A percentile compares a stretch with the other conserved stretches of the same genome.
Evolutionary conservation across 2,329 filamentous ascomycete species (phyloP).

Genomic region (Magnaporthiopsis rhizophila): DNA sequence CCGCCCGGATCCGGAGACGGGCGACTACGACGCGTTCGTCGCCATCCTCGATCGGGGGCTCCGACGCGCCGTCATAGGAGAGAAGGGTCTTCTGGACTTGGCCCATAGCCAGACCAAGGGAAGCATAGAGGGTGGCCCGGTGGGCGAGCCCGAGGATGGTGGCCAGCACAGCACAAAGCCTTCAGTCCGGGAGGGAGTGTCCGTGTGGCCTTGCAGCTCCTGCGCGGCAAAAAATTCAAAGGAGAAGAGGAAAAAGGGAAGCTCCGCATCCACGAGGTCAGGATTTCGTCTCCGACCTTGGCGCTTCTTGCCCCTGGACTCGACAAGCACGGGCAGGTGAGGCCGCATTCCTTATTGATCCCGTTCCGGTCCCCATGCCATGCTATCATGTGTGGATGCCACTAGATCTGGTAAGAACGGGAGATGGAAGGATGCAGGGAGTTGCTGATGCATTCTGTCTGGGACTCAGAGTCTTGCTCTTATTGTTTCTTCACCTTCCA

Average conservation of each 20-base stretch:
- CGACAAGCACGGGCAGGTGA: slow-evolving; percentile 51
- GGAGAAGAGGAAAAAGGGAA: slow-evolving; percentile 46
- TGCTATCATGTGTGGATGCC: too few relatives aligned
- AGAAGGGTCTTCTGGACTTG: neutral
- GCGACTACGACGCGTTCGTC: neutral
- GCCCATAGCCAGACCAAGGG: slow-evolving; percentile 24
- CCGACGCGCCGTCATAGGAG: neutral
- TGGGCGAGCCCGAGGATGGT: neutral
- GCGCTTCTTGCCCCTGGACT: slow-evolving; percentile 64
- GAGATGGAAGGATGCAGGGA: too few relatives aligned
- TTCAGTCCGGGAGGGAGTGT: slow-evolving; percentile 58
- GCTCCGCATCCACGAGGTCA: slow-evolving; percentile 26
- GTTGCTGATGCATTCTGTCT: too few relatives aligned
- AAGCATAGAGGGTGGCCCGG: slow-evolving; percentile 56
- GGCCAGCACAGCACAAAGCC: slow-evolving; percentile 67
- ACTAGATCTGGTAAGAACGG: too few relatives aligned
- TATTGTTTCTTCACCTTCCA: too few relatives aligned
- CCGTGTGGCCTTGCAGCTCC: slow-evolving; percentile 38
- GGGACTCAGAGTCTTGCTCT: too few relatives aligned
- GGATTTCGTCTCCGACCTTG: slow-evolving; percentile 37
- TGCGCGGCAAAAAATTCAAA: slow-evolving; percentile 26
- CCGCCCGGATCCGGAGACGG: neutral
- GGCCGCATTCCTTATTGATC: slow-evolving; percentile 44
- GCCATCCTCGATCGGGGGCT: neutral
- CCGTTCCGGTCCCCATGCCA: too few relatives aligned